phyloP scores from a whole-genome alignment of 768 basidiomycete species.

The Guyanaporus albipodus region DNA sequence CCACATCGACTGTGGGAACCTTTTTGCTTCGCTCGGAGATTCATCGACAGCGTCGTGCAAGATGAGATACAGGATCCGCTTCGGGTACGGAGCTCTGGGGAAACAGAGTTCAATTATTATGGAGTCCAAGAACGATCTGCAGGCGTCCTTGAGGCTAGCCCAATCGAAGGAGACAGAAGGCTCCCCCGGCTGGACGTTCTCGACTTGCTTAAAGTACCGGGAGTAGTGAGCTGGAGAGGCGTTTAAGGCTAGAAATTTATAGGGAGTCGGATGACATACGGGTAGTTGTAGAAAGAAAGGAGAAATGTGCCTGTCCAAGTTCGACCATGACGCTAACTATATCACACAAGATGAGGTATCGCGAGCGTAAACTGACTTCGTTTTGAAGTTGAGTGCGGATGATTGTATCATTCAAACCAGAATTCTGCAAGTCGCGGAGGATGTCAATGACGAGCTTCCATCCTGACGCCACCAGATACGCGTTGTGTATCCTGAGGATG shows the following conservation, averaged over 20 bases:
- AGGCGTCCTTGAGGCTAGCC: slow-evolving; percentile 54
- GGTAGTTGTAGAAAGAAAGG: slow-evolving; percentile 64
- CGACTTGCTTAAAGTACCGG: slow-evolving; percentile 58
- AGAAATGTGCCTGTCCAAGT: slow-evolving; percentile 61
- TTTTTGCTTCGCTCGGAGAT: slow-evolving; percentile 65
- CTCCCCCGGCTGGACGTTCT: slow-evolving; percentile 39
- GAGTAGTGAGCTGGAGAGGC: slow-evolving; percentile 57
- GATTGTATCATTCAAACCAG: slow-evolving; percentile 51
- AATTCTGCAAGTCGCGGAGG: slow-evolving; percentile 51
- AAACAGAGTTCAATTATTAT: slow-evolving; percentile 81
- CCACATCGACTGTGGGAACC: slow-evolving; percentile 77
- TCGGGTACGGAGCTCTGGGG: slow-evolving; percentile 64
- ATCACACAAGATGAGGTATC: slow-evolving; percentile 63
- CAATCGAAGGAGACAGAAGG: slow-evolving; percentile 64
- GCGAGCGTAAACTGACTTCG: slow-evolving; percentile 47
- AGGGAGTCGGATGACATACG: slow-evolving; percentile 42
- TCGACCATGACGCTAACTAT: slow-evolving; percentile 57
- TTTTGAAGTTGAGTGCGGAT: slow-evolving; percentile 52
- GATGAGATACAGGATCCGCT: slow-evolving; percentile 59
- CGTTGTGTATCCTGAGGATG: slow-evolving; percentile 66
- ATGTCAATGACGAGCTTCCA: slow-evolving; percentile 71
- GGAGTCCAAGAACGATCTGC: slow-evolving; percentile 77
- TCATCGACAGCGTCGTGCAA: slow-evolving; percentile 71
- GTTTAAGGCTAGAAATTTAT: slow-evolving; percentile 2
- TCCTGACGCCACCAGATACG: slow-evolving; percentile 76